Percentiles rank a stretch among this genome's conserved stretches.
phyloP scores from a whole-genome alignment of 208 protist genomes.

The Trypanosoma melophagium region DNA sequence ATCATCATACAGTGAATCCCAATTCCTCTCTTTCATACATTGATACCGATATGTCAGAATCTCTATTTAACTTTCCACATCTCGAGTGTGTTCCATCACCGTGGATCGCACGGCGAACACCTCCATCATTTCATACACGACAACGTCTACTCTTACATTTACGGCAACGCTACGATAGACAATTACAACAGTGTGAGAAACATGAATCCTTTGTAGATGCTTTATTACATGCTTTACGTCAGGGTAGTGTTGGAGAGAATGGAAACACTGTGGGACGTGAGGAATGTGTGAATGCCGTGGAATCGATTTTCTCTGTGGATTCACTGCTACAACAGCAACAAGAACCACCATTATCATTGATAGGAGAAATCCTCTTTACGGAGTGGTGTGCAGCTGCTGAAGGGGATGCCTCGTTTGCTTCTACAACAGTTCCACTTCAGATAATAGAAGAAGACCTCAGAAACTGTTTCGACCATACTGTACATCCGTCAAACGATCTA shows the following conservation, averaged over 20 bases:
- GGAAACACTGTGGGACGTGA: conserved; percentile 3
- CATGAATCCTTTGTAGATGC: conserved; percentile 5
- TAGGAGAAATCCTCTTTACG: conserved; percentile 28
- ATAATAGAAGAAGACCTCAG: conserved; percentile 15
- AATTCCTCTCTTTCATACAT: conserved; percentile 18
- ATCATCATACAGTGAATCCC: too few species aligned
- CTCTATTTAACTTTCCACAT: conserved; percentile 31
- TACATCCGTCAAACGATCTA: not conserved
- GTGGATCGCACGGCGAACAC: conserved; percentile 13
- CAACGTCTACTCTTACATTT: conserved; percentile 13
- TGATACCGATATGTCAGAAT: conserved; percentile 18
- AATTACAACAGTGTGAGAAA: not conserved
- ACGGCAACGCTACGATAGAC: conserved; percentile 15
- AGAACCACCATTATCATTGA: conserved; percentile 15
- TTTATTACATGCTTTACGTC: conserved; percentile 4
- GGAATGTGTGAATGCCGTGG: conserved; percentile 9
- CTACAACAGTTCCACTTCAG: conserved; percentile 28
- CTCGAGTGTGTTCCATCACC: conserved; percentile 19
- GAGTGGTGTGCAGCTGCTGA: conserved; percentile 29
- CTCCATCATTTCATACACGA: not conserved
- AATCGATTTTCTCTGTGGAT: conserved; percentile 3
- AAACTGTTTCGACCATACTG: not conserved
- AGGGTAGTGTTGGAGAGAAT: not conserved
- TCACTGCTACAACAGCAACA: not conserved
- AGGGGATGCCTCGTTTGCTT: conserved; percentile 35